phyloP scores from a whole-genome alignment of 1,284 basidiomycete species.

The Irpex sp. region DNA sequence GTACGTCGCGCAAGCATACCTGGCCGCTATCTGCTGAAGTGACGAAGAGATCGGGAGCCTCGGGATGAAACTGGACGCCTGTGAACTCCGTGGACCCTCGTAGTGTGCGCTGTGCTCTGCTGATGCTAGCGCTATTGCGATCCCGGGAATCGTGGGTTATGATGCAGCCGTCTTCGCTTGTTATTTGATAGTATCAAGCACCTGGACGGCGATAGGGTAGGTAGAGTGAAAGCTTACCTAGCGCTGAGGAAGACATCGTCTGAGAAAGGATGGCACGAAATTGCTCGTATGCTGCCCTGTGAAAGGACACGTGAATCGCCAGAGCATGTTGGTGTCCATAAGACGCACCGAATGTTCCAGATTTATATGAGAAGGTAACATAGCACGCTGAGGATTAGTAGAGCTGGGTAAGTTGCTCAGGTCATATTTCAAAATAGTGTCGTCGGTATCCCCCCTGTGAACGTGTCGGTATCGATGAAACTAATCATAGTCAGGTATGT shows the following conservation, averaged over 20 bases:
- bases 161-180: slow-evolving; percentile 68
- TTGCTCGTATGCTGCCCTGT: slow-evolving; percentile 59
- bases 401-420: too few relatives aligned
- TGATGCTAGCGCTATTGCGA: slow-evolving; percentile 26
- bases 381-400: too few relatives aligned
- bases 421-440: too few relatives aligned
- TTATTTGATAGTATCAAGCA: not conserved
- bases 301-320: slow-evolving; percentile 10
- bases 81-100: slow-evolving; percentile 54
- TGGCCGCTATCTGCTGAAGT: slow-evolving; percentile 55
- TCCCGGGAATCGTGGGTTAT: slow-evolving; percentile 52
- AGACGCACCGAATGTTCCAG: slow-evolving; percentile 19
- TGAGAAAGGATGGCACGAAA: slow-evolving; percentile 59
- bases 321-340: slow-evolving; percentile 7
- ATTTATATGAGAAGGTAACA: slow-evolving; percentile 26
- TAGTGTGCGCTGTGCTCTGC: slow-evolving; percentile 44
- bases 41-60: slow-evolving; percentile 61
- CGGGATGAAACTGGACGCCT: slow-evolving; percentile 60
- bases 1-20: slow-evolving; percentile 65
- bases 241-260: slow-evolving; percentile 67
- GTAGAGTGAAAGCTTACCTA: slow-evolving; percentile 37
- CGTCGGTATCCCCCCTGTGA: too few relatives aligned
- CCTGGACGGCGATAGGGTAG: not conserved
- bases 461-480: too few relatives aligned
- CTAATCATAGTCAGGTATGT: too few relatives aligned